phyloP scores from a whole-genome alignment of 2,329 filamentous ascomycete genomes.

The Sporothrix humicola region DNA sequence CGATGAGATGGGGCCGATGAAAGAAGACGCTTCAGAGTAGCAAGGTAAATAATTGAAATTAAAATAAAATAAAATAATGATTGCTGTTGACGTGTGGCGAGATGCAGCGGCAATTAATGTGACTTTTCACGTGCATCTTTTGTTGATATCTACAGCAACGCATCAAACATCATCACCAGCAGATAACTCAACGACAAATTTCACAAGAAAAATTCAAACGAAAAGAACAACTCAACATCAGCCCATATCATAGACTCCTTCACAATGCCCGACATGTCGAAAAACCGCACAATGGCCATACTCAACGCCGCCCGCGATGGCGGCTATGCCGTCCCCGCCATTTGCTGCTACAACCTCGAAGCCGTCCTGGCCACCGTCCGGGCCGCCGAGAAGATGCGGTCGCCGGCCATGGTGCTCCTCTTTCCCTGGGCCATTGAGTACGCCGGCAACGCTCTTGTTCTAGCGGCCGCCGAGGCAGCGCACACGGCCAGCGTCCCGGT shows the following conservation, averaged over 20 bases:
- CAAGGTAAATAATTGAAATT: too few species aligned
- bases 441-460: slow-evolving; percentile 61
- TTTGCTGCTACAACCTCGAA: slow-evolving; percentile 57
- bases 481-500: slow-evolving; percentile 64
- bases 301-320: slow-evolving; percentile 61
- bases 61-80: too few species aligned
- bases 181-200: background rate
- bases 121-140: background rate
- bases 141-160: background rate
- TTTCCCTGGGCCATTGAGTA: slow-evolving; percentile 77
- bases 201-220: too few species aligned
- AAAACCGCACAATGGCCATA: slow-evolving; percentile 61
- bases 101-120: too few species aligned
- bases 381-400: slow-evolving; percentile 69
- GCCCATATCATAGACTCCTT: background rate
- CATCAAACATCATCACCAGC: background rate
- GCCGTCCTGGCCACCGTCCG: slow-evolving; percentile 61
- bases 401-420: slow-evolving; percentile 72
- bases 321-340: slow-evolving; percentile 64
- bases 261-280: background rate
- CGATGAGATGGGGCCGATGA: background rate
- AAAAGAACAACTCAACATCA: background rate
- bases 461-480: slow-evolving; percentile 61
- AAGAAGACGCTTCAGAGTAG: too few species aligned
- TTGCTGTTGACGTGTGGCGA: too few species aligned